These are phyloP conservation scores for Solanum virginianum DNA, from an alignment of 257 asterid genomes.

Conservation along the genomic window DNA sequence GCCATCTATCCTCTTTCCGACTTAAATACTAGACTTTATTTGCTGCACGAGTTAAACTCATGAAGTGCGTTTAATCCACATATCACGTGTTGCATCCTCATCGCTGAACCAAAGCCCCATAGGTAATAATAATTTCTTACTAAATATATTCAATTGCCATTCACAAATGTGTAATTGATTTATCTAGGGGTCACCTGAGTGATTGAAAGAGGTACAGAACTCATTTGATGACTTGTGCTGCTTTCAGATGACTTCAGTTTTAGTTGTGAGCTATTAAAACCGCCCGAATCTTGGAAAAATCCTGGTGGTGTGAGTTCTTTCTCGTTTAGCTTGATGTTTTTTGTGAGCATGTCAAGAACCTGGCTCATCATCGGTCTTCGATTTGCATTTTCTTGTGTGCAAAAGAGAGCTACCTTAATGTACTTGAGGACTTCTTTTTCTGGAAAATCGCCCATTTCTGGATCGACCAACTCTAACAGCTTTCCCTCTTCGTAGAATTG, in stretches of 20 bases:
- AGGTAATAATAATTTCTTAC: neutral
- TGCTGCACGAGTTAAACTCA: neutral
- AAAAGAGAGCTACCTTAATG: slow-evolving; percentile 82
- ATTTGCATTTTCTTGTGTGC: slow-evolving; percentile 67
- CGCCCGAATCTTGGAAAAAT: slow-evolving; percentile 43
- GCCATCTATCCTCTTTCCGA: neutral
- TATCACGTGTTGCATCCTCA: neutral
- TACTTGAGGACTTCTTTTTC: slow-evolving; percentile 50
- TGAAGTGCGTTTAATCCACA: neutral
- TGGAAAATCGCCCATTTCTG: slow-evolving; percentile 52
- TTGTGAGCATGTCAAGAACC: slow-evolving; percentile 67
- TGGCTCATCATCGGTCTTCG: slow-evolving; percentile 91
- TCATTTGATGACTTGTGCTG: slow-evolving; percentile 45
- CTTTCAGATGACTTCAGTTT: slow-evolving; percentile 43
- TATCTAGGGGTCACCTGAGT: slow-evolving; percentile 66
- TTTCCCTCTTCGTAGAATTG: slow-evolving; percentile 53
- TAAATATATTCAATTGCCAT: neutral
- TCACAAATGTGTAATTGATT: slow-evolving; percentile 4
- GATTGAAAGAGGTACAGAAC: slow-evolving; percentile 39
- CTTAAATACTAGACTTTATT: neutral
- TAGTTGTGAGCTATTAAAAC: neutral
- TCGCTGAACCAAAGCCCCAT: neutral
- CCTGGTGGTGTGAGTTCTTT: slow-evolving; percentile 76
- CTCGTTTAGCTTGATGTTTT: slow-evolving; percentile 59
- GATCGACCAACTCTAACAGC: slow-evolving; percentile 63